Base-by-base conservation (phyloP, 306 rosid genomes). In the Ammopiptanthus mongolicus region DNA sequence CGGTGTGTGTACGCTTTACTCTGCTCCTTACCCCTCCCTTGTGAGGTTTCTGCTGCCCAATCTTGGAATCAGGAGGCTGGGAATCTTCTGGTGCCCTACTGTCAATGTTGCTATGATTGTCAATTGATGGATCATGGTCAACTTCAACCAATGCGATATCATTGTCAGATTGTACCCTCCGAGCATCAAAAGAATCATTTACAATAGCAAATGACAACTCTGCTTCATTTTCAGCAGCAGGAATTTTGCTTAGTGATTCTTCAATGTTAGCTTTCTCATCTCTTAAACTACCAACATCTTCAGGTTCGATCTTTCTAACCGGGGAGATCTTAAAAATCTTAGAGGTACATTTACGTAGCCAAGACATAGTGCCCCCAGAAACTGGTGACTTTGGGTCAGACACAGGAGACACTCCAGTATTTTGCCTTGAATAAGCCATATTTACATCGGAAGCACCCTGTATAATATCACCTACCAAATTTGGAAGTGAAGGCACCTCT, bases 331-430 rank as follows among this genome's bases (percentile, higher is more conserved):
- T 95, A 60, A 95, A 88, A 58, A 95, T 87, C 89, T 88, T 94
- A 15, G 98, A 75, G 50, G 97, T 91, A 85, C 98, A 91, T 79
- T 92, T 91, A 15, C 93, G 97, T 34, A 95, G 72, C 97, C 97
- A 95, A 71, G 96, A 91, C 56, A 94, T 69, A 17, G 93, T 89
- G 41, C 91, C 94, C 61, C 85, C 96, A 84, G 92, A 86, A 60
- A 74, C 78, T 6, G 89, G 93, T 69, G 95, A 86, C 75, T 65
- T 87, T 22, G 71, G 63, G 73, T 77, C 91, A 52, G 51, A 68
- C 21, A 28, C 72, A 69, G 86, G 88, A 42, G 91, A 83, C 25
- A 19, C 64, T 73, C 78, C 91, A 74, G 56, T 75, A 65, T 77
- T 84, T 77, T 80, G 86, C 83, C 75, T 71, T 46, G 84, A 80